These are phyloP conservation scores for Phytophthora pseudosyringae DNA, from an alignment of 352 stramenopile genomes.

Conservation along the genomic window DNA sequence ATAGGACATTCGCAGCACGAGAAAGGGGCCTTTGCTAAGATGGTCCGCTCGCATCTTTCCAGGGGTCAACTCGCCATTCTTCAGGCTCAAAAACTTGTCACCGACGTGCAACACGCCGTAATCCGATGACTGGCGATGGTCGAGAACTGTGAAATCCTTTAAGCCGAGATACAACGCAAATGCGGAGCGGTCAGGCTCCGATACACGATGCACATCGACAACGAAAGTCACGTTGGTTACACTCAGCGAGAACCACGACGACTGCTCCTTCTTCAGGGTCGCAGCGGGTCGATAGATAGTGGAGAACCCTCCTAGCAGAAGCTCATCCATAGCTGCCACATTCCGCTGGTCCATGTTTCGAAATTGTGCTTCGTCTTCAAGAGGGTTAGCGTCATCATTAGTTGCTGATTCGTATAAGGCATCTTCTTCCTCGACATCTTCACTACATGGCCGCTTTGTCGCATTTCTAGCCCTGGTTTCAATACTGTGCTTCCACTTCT, in stretches of 20 bases:
- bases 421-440: conserved; percentile 45
- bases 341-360: conserved; percentile 26
- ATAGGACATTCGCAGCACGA: conserved; percentile 71
- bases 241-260: conserved; percentile 80
- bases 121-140: conserved; percentile 76
- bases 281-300: conserved; percentile 62
- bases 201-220: conserved; percentile 73
- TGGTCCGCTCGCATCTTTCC: conserved; percentile 75
- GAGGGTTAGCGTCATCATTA: conserved; percentile 26
- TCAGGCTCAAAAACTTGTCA: conserved; percentile 83
- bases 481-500: conserved; percentile 78
- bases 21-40: conserved; percentile 59
- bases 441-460: conserved; percentile 35
- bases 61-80: conserved; percentile 75
- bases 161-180: conserved; percentile 69
- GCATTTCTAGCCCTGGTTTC: conserved; percentile 58
- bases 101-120: conserved; percentile 83
- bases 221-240: conserved; percentile 62
- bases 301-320: conserved; percentile 76
- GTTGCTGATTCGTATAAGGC: conserved; percentile 32
- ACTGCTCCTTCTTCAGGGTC: conserved; percentile 58
- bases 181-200: conserved; percentile 61
- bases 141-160: conserved; percentile 63
- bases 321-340: conserved; percentile 47
- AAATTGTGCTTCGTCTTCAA: conserved; percentile 15